Conservation (phyloP, 441 rosid species). For the Gossypium laxum region DNA sequence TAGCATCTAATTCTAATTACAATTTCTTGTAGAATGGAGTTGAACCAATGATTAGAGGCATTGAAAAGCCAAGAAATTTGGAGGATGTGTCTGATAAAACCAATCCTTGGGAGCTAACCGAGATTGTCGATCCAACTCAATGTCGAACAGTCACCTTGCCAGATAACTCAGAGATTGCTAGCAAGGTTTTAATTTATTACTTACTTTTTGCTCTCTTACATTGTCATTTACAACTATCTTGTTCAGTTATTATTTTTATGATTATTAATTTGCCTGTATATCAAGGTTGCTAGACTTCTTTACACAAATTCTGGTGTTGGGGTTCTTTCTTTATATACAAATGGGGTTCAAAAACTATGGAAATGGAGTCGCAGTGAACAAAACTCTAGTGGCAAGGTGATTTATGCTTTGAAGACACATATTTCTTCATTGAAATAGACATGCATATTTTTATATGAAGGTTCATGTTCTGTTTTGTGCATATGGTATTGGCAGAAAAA, state of each 20-base stretch:
- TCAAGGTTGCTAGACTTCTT: conserved; percentile 34
- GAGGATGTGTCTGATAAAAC: conserved; percentile 27
- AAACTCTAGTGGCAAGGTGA: conserved; percentile 32
- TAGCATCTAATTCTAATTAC: conserved; percentile 3
- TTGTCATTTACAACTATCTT: not conserved
- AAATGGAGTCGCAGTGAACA: conserved; percentile 33
- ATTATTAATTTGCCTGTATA: not conserved
- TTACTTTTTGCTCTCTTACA: not conserved
- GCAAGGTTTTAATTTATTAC: conserved; percentile 23
- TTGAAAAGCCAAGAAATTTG: conserved; percentile 27
- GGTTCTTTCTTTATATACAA: conserved; percentile 32
- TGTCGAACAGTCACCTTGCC: conserved; percentile 28
- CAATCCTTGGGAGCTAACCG: conserved; percentile 31
- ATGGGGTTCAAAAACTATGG: conserved; percentile 39
- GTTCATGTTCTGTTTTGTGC: not conserved
- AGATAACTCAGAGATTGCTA: conserved; percentile 20
- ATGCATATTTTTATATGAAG: not conserved
- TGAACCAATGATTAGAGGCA: conserved; percentile 24
- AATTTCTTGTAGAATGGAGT: conserved; percentile 27
- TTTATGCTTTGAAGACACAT: not conserved
- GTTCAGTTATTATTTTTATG: not conserved
- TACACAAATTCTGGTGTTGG: conserved; percentile 37
- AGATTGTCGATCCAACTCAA: conserved; percentile 23
- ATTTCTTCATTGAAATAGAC: not conserved
- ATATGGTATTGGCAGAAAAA: not conserved